These are phyloP conservation scores for Neoboletus brunneissimus DNA, from an alignment of 768 basidiomycete genomes.

Conservation along the genomic window DNA sequence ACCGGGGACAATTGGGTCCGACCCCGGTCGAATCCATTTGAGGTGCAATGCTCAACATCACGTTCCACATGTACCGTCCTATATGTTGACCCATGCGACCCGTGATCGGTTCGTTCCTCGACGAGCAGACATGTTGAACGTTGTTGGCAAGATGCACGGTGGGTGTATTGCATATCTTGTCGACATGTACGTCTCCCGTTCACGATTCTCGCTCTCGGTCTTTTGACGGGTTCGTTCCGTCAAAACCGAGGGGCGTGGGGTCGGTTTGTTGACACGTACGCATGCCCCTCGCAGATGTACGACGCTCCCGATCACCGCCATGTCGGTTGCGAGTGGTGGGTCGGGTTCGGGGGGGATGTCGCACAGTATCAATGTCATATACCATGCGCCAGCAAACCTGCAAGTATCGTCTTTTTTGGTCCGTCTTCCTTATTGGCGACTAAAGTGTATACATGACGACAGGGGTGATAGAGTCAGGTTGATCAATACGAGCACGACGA, in stretches of 20 bases:
- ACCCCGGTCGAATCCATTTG: background rate
- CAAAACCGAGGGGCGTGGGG: background rate
- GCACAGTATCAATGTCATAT: slow-evolving; percentile 44
- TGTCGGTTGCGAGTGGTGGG: slow-evolving; percentile 35
- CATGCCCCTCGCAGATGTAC: slow-evolving; percentile 35
- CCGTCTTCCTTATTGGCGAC: background rate
- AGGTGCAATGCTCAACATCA: background rate
- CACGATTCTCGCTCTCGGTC: background rate
- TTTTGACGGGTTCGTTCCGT: background rate
- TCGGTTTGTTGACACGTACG: background rate
- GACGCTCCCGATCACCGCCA: slow-evolving; percentile 36
- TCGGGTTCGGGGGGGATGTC: slow-evolving; percentile 38
- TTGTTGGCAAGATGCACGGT: slow-evolving; percentile 36
- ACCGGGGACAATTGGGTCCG: background rate
- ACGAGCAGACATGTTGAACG: slow-evolving; percentile 44
- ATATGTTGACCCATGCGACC: background rate
- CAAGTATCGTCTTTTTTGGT: slow-evolving; percentile 18
- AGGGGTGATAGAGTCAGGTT: slow-evolving; percentile 46
- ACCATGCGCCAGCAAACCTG: slow-evolving; percentile 42
- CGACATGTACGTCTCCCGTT: slow-evolving; percentile 38
- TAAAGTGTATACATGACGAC: background rate
- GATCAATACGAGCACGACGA: slow-evolving; percentile 37
- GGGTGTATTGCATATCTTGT: slow-evolving; percentile 45
- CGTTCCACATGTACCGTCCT: background rate
- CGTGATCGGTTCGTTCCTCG: background rate